Evolutionary conservation across 345 rosid genomes (phyloP).

Genomic region (Cardamine resedifolia): DNA sequence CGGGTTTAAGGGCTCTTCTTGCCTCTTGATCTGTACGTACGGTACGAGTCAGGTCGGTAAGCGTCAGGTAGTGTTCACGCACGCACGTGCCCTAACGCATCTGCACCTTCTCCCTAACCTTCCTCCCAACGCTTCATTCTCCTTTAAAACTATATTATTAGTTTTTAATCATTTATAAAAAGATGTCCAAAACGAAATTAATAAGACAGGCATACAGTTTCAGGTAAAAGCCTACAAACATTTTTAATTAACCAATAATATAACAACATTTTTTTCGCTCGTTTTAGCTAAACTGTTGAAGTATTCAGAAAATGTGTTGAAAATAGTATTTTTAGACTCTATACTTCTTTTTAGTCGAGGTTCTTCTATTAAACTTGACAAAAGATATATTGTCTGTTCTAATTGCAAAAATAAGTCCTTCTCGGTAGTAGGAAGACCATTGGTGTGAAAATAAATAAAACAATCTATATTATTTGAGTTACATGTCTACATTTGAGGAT

Average conservation of each 20-base stretch:
- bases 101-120: conserved; percentile 30
- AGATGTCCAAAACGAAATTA: not conserved
- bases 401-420: not conserved
- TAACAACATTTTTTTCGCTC: not conserved
- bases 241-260: not conserved
- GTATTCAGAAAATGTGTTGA: not conserved
- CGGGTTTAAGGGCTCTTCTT: not conserved
- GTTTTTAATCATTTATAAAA: not conserved
- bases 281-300: not conserved
- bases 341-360: not conserved
- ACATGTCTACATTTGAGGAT: not conserved
- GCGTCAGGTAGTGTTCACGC: conserved; percentile 17
- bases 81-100: conserved; percentile 11
- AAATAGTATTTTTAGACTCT: too few species aligned
- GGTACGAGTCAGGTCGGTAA: conserved; percentile 26
- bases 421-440: not conserved
- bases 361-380: too few species aligned
- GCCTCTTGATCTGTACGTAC: conserved; percentile 28
- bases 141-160: not conserved
- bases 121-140: conserved; percentile 13
- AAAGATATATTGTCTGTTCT: too few species aligned
- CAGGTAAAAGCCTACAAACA: not conserved
- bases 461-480: too few species aligned
- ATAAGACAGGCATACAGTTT: not conserved
- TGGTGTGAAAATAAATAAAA: not conserved